A percentile compares a stretch with the other conserved stretches of the same genome.
phyloP scores from a whole-genome alignment of 179 eudicot genomes.

The Silene coronaria region DNA sequence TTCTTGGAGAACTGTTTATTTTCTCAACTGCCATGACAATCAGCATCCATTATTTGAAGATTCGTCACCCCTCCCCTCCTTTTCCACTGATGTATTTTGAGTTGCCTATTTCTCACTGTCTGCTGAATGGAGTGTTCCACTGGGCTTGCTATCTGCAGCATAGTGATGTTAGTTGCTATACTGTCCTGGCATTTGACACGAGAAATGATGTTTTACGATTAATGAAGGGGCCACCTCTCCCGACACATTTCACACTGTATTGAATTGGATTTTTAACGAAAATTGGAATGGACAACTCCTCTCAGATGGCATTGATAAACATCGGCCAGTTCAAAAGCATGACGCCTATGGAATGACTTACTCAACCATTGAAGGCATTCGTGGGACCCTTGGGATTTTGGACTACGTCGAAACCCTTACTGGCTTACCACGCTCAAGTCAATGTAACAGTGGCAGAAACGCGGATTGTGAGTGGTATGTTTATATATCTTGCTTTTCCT shows the following conservation, averaged over 20 bases:
- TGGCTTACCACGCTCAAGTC: background rate
- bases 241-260: background rate
- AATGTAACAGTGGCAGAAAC: background rate
- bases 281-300: background rate
- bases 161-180: background rate
- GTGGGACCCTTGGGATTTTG: too few relatives aligned
- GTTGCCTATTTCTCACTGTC: background rate
- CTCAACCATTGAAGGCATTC: too few relatives aligned
- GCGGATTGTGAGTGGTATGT: too few relatives aligned
- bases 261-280: background rate
- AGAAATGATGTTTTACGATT: background rate
- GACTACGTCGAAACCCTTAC: background rate
- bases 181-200: background rate
- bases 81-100: background rate
- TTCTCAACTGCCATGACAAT: background rate
- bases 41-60: background rate
- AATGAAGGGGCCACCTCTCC: background rate
- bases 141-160: background rate
- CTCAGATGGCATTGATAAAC: background rate
- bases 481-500: too few relatives aligned
- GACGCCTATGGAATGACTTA: too few relatives aligned
- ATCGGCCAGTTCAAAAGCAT: background rate
- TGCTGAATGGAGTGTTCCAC: background rate
- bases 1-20: background rate
- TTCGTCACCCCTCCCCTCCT: background rate